Evolutionary conservation across 164 flowering plant genomes (phyloP), one percentile per base, ranked within the genome.

Genomic region (Protea cynaroides): DNA sequence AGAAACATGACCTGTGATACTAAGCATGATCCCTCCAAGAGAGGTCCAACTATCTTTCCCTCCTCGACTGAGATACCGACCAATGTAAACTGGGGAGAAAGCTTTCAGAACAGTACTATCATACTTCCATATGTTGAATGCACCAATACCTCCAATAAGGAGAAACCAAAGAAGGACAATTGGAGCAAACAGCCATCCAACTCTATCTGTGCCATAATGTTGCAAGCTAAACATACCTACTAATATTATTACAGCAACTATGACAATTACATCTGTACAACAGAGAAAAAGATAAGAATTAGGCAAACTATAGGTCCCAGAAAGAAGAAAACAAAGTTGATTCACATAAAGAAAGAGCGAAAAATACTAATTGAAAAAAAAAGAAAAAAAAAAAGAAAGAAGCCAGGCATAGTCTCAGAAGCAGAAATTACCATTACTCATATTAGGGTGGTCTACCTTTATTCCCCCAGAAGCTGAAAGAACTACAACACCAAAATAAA

Each of bases 141-240:
- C 80, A 64, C 99, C 99, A 66, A 91, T 86, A 17, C 87, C 86
- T 65, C 99, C 99, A 75, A 91, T 89, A 24, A 86, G 64, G 36
- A 94, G 84, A 78, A 94, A 91, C 97, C 99, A 94, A 63, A 94
- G 77, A 60, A 94, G 81, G 44, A 94, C 96, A 63, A 94, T 65
- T 10, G 99, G 99, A 57, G 99, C 99, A 78, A 91, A 91, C 36
- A 91, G 88, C 97, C 97, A 91, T 36, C 96, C 88, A 70, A 94
- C 96, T 78, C 60, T 89, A 62, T 91, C 96, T 11, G 99, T 89
- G 11, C 99, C 99, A 65, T 88, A 89, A 69, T 86, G 99, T 72
- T 94, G 97, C 94, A 94, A 71, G 83, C 97, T 91, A 72, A 94
- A 94, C 69, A 94, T 80, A 21, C 95, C 93, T 9, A 91, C 87